Evolutionary conservation across 2,329 filamentous ascomycete species (phyloP), one percentile per base, ranked within the genome.

Genomic region (Aspergillus sp.): DNA sequence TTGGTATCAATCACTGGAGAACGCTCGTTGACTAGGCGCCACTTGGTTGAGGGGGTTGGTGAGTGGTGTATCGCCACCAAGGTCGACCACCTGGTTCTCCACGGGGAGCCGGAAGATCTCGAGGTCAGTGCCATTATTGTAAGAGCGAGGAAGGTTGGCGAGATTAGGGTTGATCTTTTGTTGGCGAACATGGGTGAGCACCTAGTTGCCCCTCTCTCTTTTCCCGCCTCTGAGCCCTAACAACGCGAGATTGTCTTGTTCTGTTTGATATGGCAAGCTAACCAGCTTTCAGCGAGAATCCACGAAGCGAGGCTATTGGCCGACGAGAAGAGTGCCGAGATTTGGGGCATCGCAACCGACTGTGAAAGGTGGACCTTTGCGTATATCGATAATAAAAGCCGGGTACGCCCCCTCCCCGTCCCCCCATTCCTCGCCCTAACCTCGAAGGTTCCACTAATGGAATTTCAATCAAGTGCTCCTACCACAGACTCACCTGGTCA

Each of bases 1-100:
- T 13, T 41, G 34, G 34, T 41, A 41, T 41, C 34, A 5, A 13
- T 41, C 11, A 15, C 15, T 15, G 34, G 34, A 13, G 34, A 41
- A 6, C 34, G 34, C 34, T 41, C 11, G 2, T 41, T 15, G 25
- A 41, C 34, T 41, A 15, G 34, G 34, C 34, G 4, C 25, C 25
- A 41, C 2, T 13, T 15, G 8, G 13, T 3, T 13, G 5, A 41
- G 11, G 34, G 15, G 11, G 8, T 8, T 13, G 1, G 15, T 15
- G 11, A 41, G 34, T 15, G 9, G 13, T 13, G 4, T 13, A 15
- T 41, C 56, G 73, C 11, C 66, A 73, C 46, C 7, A 15, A 49
- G 3, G 22, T 50, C 9, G 22, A 57, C 46, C 7, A 50, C 41
- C 23, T 57, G 22, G 3, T 50, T 2, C 49, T 31, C 7, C 7